A percentile compares a stretch with the other conserved stretches of the same genome.
Conservation (phyloP, 371 early-diverging fungal species). For the Mucor circinelloides region DNA sequence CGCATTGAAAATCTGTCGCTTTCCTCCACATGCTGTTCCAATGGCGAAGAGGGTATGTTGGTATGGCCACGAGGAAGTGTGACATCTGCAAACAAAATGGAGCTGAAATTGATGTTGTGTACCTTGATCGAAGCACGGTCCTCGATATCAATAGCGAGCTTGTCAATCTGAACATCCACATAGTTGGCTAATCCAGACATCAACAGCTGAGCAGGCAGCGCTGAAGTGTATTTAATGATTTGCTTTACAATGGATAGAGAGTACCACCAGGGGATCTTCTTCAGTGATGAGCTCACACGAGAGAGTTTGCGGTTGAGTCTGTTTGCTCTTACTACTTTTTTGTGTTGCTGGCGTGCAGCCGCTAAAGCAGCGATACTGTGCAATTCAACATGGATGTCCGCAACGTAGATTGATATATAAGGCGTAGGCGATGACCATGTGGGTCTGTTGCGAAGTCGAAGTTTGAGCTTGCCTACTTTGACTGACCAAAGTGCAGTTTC, state of each 20-base stretch:
- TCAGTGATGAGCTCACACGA: conserved; percentile 31
- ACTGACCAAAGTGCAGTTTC: conserved; percentile 28
- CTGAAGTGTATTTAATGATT: conserved; percentile 42
- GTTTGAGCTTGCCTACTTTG: conserved; percentile 45
- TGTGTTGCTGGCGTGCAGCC: background rate
- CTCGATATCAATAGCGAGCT: conserved; percentile 23
- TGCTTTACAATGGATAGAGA: conserved; percentile 47
- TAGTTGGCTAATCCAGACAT: conserved; percentile 57
- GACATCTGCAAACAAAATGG: conserved; percentile 42
- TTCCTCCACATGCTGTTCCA: background rate
- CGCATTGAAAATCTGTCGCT: conserved; percentile 16
- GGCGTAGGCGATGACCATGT: conserved; percentile 26
- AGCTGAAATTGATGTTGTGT: conserved; percentile 32
- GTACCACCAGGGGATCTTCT: conserved; percentile 52
- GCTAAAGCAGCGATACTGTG: conserved; percentile 24
- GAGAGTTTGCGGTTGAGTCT: conserved; percentile 33
- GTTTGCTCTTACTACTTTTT: conserved; percentile 3
- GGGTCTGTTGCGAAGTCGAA: conserved; percentile 32
- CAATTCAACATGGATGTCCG: conserved; percentile 28
- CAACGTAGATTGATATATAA: conserved; percentile 41
- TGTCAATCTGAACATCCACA: conserved; percentile 41
- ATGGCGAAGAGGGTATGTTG: conserved; percentile 9
- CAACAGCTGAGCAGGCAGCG: conserved; percentile 50
- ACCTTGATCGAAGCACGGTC: conserved; percentile 21
- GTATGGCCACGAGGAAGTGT: background rate